Base-by-base conservation (phyloP, 352 stramenopile genomes). In the Globisporangium recalcitrans region DNA sequence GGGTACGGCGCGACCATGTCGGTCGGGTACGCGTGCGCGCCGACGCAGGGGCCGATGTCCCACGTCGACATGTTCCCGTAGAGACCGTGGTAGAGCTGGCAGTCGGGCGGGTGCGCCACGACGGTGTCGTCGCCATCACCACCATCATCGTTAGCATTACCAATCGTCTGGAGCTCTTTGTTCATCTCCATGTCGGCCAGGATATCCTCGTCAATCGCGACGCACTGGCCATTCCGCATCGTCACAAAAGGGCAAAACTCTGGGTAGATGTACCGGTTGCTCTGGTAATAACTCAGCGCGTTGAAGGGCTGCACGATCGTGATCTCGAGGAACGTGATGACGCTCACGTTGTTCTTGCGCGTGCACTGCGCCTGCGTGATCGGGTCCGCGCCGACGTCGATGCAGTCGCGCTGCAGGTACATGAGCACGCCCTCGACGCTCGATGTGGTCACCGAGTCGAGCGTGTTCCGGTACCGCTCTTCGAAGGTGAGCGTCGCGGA, bases 211-310 rank as follows among this genome's bases (percentile, higher is more conserved):
- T 77, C 67, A 11, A 70, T 63, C 47, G 72, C 71, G 47, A 71
- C 65, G 52, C 81, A 90, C 64, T 77, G 68, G 44, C 78, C 81
- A 21, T 77, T 64, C 65, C 80, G 60, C 70, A 90, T 82, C n/a
- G 69, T 70, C 42, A 87, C 78, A 59, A 88, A 90, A 1, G 81
- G 78, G 55, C 81, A 88, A 52, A 87, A 88, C 61, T 90, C 81
- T 0, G 77, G 82, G 62, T 87, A 89, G 51, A 80, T 74, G 51
- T 77, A 87, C 36, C 69, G 71, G 56, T 81, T 68, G 24, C 52
- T 52, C 49, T 87, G 73, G 55, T 88, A 89, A 60, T 88, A 79
- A 44, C 79, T 81, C 22, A 91, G 63, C n/a, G 82, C 74, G 2
- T 70, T 63, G 52, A 74, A 77, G 11, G 82, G 73, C 63, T 91